phyloP scores from a whole-genome alignment of 176 grass and related monocot genomes.

The Leersia perrieri region DNA sequence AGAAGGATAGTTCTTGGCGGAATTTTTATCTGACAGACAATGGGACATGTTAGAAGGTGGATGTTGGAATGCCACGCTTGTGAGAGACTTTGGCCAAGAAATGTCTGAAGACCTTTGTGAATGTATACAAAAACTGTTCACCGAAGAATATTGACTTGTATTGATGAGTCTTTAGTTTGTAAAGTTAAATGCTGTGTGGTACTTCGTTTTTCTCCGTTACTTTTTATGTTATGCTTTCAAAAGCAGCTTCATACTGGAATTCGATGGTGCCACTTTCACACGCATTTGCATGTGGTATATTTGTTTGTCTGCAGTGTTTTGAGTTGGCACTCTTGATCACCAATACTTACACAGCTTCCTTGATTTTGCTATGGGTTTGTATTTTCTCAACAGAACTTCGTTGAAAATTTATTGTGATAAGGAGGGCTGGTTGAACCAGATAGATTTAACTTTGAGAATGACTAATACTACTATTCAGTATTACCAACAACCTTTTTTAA shows the following conservation, averaged over 20 bases:
- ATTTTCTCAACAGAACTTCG: not conserved
- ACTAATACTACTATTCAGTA: not conserved
- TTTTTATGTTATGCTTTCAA: slow-evolving; percentile 10
- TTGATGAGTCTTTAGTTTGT: slow-evolving; percentile 32
- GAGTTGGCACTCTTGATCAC: not conserved
- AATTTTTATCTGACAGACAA: slow-evolving; percentile 30
- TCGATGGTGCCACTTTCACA: not conserved
- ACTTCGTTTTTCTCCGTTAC: not conserved
- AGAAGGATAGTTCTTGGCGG: not conserved
- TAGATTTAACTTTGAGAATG: not conserved
- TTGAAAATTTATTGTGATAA: not conserved
- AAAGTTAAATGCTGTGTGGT: slow-evolving; percentile 30
- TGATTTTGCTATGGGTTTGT: not conserved
- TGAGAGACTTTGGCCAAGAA: slow-evolving; percentile 20
- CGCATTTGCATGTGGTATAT: slow-evolving; percentile 22
- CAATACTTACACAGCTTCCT: not conserved
- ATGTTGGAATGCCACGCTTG: not conserved
- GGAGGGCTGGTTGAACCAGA: not conserved
- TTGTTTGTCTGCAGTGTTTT: not conserved
- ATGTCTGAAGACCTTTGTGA: not conserved
- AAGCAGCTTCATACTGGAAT: slow-evolving; percentile 22
- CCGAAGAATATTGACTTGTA: slow-evolving; percentile 18
- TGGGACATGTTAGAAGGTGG: slow-evolving; percentile 19
- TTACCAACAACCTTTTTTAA: not conserved
- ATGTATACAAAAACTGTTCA: slow-evolving; percentile 16